phyloP scores from a whole-genome alignment of 2,329 filamentous ascomycete species.

The Colletotrichum australisinense region DNA sequence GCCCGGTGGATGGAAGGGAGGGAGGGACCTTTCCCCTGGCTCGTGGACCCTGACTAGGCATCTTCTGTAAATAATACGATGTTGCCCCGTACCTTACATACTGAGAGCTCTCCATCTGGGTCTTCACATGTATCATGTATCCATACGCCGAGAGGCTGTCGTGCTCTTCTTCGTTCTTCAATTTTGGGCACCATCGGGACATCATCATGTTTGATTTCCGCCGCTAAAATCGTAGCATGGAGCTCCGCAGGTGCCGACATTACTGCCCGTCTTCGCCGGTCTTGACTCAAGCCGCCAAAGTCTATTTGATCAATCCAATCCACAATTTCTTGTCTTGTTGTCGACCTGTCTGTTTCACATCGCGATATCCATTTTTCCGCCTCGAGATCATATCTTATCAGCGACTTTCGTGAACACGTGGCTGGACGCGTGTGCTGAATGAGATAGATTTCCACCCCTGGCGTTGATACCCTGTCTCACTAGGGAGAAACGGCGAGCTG shows the following conservation, averaged over 20 bases:
- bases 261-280: slow-evolving; percentile 1
- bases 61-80: slow-evolving; percentile 5
- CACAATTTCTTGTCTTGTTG: slow-evolving; percentile 19
- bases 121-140: background rate
- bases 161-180: background rate
- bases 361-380: slow-evolving; percentile 17
- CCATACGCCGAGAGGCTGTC: no score
- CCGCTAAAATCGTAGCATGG: no score
- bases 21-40: slow-evolving; percentile 18
- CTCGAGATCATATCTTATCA: slow-evolving; percentile 1
- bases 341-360: slow-evolving; percentile 17
- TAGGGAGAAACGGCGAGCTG: background rate
- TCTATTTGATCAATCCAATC: slow-evolving; percentile 25
- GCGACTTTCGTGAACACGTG: slow-evolving; percentile 22
- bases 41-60: slow-evolving; percentile 8
- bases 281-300: slow-evolving; percentile 26
- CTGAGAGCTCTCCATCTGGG: background rate
- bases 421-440: slow-evolving; percentile 27
- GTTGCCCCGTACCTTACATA: background rate
- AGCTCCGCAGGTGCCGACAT: background rate
- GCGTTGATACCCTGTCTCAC: background rate
- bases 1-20: background rate
- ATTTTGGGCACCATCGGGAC: background rate
- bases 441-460: background rate
- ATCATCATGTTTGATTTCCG: background rate